These are phyloP conservation scores for Ganoderma meredithae DNA, from an alignment of 1,284 basidiomycete species.

Conservation along the genomic window DNA sequence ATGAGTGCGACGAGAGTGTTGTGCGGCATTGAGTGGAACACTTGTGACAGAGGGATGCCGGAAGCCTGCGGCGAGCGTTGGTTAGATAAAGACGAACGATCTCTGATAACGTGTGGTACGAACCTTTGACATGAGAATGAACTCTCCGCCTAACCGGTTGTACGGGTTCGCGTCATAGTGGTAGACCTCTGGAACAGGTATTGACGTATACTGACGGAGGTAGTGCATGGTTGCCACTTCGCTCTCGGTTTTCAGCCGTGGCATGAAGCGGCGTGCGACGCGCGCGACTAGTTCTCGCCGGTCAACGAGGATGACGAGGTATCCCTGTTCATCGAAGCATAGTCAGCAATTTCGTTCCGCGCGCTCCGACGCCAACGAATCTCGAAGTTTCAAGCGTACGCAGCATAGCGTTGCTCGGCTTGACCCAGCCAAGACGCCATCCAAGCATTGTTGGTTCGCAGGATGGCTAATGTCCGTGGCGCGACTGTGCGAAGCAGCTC, in stretches of 20 bases:
- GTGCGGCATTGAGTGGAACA: constrained; percentile 74
- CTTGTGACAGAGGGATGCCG: constrained; percentile 70
- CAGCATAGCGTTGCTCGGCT: neutral
- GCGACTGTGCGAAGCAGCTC: neutral
- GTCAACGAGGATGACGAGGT: constrained; percentile 72
- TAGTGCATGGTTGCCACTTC: constrained; percentile 84
- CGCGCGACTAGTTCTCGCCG: constrained; percentile 71
- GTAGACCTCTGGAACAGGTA: constrained; percentile 78
- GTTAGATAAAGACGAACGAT: constrained; percentile 2
- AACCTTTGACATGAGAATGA: constrained; percentile 85
- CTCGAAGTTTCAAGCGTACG: neutral
- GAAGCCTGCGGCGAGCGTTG: constrained; percentile 55
- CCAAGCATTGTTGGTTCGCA: neutral
- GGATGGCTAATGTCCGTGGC: neutral
- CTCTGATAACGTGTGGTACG: constrained; percentile 28
- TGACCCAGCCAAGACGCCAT: constrained; percentile 4
- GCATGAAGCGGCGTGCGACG: constrained; percentile 84
- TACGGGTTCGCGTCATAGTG: constrained; percentile 82
- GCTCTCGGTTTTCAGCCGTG: constrained; percentile 81
- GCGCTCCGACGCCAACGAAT: constrained; percentile 5
- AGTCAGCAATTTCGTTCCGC: constrained; percentile 16
- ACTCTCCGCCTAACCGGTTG: constrained; percentile 83
- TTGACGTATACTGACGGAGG: constrained; percentile 67
- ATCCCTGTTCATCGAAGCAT: constrained; percentile 56
- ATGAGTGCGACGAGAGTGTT: constrained; percentile 66